Evolutionary conservation across 2,329 filamentous ascomycete genomes (phyloP), one percentile per base, ranked within the genome.

Genomic region (Colletotrichum falcatum): DNA sequence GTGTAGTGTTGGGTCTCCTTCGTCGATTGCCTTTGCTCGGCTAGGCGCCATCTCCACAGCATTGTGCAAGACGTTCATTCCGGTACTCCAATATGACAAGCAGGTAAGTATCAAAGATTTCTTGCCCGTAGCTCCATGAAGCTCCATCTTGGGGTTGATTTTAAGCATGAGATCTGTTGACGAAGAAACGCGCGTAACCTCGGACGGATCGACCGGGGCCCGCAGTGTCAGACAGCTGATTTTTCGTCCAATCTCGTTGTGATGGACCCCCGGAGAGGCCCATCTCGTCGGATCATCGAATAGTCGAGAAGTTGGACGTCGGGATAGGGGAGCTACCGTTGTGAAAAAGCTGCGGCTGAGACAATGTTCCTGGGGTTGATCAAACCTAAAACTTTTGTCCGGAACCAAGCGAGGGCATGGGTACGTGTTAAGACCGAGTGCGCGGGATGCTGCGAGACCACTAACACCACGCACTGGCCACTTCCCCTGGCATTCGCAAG

Each of bases 311-410:
- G 61, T 60, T 39, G 49, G 42, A 58, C 59, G 58, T 59, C 58
- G 37, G 64, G 64, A 63, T 64, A 67, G 58, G 64, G 64, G 67
- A 65, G 58, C 35, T 49, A 42, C 18, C 51, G 63, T 53, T 16
- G 54, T 56, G 7, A 1, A 39, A 51, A 65, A 61, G 63, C 63
- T 54, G 66, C 66, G 56, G 66, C 67, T 73, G 74, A 75, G 68
- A 76, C 74, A 68, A 42, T 30, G 60, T 46, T 33, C 70, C 74
- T 72, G 39, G 72, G 62, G 67, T 51, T 51, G 73, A 72, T 76
- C 72, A 76, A 76, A 76, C 75, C 60, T 53, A 48, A 70, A 70
- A 59, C 51, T 63, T 56, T 44, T 37, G 44, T 14, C 44, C 51
- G 67, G 51, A 62, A 28, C 67, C 20, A 70, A 44, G 64, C 53